phyloP scores from a whole-genome alignment of 306 rosid genomes.

The Trifolium dubium region DNA sequence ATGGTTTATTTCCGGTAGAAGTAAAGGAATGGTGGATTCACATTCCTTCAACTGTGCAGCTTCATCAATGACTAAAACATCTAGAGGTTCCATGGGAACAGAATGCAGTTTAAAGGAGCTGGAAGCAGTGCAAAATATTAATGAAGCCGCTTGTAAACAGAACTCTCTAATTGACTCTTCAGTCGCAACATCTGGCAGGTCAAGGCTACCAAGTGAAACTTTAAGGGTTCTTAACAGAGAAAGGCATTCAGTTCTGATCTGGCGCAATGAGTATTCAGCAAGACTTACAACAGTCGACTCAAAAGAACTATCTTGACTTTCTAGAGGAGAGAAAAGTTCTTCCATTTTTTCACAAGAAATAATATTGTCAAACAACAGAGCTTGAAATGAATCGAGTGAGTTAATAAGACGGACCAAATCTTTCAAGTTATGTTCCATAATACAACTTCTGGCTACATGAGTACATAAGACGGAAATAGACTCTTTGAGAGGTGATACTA shows the following conservation, averaged over 20 bases:
- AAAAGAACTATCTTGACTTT: conserved; percentile 20
- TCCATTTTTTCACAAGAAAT: conserved; percentile 47
- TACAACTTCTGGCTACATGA: conserved; percentile 57
- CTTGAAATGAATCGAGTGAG: conserved; percentile 50
- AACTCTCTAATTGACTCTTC: conserved; percentile 42
- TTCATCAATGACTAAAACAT: conserved; percentile 71
- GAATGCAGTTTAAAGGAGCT: conserved; percentile 62
- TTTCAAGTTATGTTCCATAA: conserved; percentile 44
- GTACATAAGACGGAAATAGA: conserved; percentile 55
- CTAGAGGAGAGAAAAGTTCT: conserved; percentile 46
- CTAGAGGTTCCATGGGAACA: conserved; percentile 49
- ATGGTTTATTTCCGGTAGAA: conserved; percentile 55
- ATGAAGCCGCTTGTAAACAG: conserved; percentile 63
- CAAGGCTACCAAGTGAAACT: conserved; percentile 51
- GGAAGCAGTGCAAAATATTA: conserved; percentile 72
- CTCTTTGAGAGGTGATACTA: conserved; percentile 39
- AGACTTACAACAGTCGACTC: neutral
- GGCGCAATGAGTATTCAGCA: conserved; percentile 30
- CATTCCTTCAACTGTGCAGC: conserved; percentile 80
- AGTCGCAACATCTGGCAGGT: conserved; percentile 44
- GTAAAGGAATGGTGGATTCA: conserved; percentile 75
- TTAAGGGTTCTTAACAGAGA: conserved; percentile 50
- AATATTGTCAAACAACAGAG: conserved; percentile 44
- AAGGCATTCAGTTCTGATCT: conserved; percentile 51
- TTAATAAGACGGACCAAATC: conserved; percentile 39